Base-by-base conservation (phyloP, 768 basidiomycete species). In the Pleurotus ostreatus region DNA sequence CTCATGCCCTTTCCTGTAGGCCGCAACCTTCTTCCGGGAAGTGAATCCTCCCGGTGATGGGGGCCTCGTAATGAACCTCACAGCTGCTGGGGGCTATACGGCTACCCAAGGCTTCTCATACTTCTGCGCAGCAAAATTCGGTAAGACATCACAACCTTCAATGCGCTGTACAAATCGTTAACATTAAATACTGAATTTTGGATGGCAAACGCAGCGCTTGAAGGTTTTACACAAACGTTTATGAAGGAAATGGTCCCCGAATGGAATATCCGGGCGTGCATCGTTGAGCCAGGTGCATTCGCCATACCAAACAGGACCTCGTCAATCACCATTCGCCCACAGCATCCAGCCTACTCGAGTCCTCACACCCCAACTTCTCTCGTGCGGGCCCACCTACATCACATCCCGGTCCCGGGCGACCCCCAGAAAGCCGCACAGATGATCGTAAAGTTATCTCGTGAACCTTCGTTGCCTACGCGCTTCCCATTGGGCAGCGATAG, bases 21-120 rank as follows among this genome's bases (percentile, higher is more conserved):
- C 71, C 0, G 60, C 74, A 26, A 55, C 57, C 23, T 66, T 69
- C 55, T 72, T 75, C 60, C 67, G 74, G 22, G 75, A 76, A 23
- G 66, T 67, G 2, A 75, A 75, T 51, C 57, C 67, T 3, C 68
- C 71, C 8, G 57, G 63, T 39, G 34, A 20, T 16, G 73, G 75
- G 0, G 74, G 75, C 0, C 66, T 65, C 13, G 62, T 76, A 0
- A 61, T 75, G 12, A 74, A 76, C 43, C 45, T 68, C 51, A 72
- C 70, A 1, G 71, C 72, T 15, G 55, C 56, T 7, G 11, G 61
- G 7, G 73, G 65, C 0, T 34, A 74, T 20, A 0, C 0, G 2
- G 62, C 62, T 6, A 0, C 0, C 0, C 53, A 64, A 2, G 58
- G 46, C 3, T 49, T 57, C 1, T 59, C 62, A 4, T 57, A 63